Base-by-base conservation (phyloP, 345 rosid genomes). In the Dipteronia sinensis region DNA sequence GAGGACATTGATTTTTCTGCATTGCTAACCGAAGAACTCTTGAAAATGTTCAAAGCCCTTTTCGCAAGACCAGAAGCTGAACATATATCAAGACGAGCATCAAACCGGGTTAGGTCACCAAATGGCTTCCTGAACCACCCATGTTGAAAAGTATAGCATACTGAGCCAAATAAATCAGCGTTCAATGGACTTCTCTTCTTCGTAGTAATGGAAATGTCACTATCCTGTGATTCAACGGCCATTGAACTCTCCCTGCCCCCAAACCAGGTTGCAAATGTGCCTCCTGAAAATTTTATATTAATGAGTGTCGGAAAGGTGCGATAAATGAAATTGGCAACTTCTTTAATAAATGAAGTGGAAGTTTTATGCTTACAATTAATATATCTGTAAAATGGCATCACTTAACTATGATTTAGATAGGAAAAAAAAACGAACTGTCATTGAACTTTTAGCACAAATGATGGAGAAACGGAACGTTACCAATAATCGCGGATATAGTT, bases 161-260 rank as follows among this genome's bases (percentile, higher is more conserved):
- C 78, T n/a, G 98, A 91, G 76, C 97, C 92, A 85, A 93, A 93
- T 42, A 88, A 53, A 71, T 95, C 97, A 11, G 84, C 89, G 56
- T 62, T 84, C 49, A 91, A 67, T 34, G 85, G 98, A 79, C 92
- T 86, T 75, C 94, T 84, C 78, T 82, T 87, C 70, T 71, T 79
- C 46, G 69, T 44, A 40, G 65, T 75, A 19, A 64, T 4, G 62
- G 85, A 76, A 10, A 65, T 38, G 67, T 65, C 72, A 22, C 40
- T 79, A 59, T 77, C 77, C 53, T 73, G 70, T 25, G 81, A 78
- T 77, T 64, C 80, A 22, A 38, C 49, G n/a, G 78, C 80, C 17
- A 20, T 56, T 61, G 83, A 80, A 76, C 72, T 76, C 51, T 76
- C 83, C 47, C 85, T 69, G 44, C 90, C 89, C 29, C 85, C 82